These are phyloP conservation scores for Dipodascopsis tothii DNA, from an alignment of 805 yeast genomes.

Conservation along the genomic window DNA sequence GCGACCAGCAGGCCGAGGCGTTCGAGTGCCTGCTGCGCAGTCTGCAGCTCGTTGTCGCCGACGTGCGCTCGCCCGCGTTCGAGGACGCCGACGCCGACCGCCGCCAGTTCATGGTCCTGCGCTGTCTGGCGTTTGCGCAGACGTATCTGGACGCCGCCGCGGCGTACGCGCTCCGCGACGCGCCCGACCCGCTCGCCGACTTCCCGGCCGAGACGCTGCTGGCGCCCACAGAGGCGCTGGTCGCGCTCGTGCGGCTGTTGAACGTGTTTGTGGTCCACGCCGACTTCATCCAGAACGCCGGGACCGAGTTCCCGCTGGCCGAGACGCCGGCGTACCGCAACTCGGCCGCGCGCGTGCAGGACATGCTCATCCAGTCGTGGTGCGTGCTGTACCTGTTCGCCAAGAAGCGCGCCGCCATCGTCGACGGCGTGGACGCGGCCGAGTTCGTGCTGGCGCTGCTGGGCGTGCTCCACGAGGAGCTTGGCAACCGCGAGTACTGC, in stretches of 20 bases:
- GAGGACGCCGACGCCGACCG: slow-evolving; percentile 1
- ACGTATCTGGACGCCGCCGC: not conserved
- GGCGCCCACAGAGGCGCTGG: slow-evolving; percentile 16
- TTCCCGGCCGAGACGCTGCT: slow-evolving; percentile 9
- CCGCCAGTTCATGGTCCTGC: slow-evolving; percentile 7
- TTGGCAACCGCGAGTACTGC: slow-evolving; percentile 67
- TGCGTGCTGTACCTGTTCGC: slow-evolving; percentile 15
- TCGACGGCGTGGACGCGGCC: slow-evolving; percentile 22
- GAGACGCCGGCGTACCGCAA: slow-evolving; percentile 30
- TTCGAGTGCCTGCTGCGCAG: slow-evolving; percentile 9
- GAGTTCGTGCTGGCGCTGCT: slow-evolving; percentile 40
- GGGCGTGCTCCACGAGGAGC: slow-evolving; percentile 58
- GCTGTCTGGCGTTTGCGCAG: slow-evolving; percentile 5
- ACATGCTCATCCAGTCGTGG: slow-evolving; percentile 33
- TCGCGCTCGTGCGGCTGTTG: slow-evolving; percentile 30
- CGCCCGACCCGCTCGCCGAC: slow-evolving; percentile 6
- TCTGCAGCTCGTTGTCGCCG: slow-evolving; percentile 5
- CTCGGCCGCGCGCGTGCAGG: slow-evolving; percentile 28
- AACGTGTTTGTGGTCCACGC: slow-evolving; percentile 33
- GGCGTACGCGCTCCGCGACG: not conserved
- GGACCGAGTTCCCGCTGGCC: slow-evolving; percentile 28
- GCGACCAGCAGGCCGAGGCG: slow-evolving; percentile 3
- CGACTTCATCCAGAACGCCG: slow-evolving; percentile 29
- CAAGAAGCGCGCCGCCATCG: not conserved
- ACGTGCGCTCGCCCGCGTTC: slow-evolving; percentile 3